Evolutionary conservation across 208 protist species (phyloP).

Genomic region (Leptomonas pyrrhocoris): DNA sequence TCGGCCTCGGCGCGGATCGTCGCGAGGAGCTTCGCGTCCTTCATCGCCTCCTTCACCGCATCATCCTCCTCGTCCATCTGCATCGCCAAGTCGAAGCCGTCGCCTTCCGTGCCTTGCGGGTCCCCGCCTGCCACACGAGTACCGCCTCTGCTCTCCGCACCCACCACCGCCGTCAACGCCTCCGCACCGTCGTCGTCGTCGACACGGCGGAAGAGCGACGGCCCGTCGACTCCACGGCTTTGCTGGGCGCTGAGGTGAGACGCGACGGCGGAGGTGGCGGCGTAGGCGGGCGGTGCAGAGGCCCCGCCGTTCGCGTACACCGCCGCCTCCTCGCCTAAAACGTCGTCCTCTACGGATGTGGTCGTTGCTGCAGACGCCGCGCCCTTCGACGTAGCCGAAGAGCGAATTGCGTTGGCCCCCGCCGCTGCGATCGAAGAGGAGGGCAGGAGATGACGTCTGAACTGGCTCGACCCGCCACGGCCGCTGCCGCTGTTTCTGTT

Average conservation of each 20-base stretch:
- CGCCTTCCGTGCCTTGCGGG: background rate
- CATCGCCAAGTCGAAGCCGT: conserved; percentile 27
- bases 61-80: conserved; percentile 61
- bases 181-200: conserved; percentile 14
- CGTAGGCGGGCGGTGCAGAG: conserved; percentile 13
- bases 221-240: background rate
- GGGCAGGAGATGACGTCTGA: conserved; percentile 24
- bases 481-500: background rate
- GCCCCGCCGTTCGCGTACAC: background rate
- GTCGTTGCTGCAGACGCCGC: no score
- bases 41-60: conserved; percentile 71
- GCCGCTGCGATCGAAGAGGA: background rate
- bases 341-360: conserved; percentile 1
- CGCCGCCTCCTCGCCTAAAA: conserved; percentile 25
- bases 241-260: background rate
- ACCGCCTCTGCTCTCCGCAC: no score
- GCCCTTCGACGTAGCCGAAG: background rate
- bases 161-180: background rate
- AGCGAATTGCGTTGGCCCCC: background rate
- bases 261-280: background rate
- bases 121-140: no score
- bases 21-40: conserved; percentile 42
- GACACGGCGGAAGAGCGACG: conserved; percentile 11
- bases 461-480: conserved; percentile 3
- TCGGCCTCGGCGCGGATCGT: conserved; percentile 31